phyloP scores from a whole-genome alignment of 2,329 filamentous ascomycete species.

The Davidsoniella virescens region DNA sequence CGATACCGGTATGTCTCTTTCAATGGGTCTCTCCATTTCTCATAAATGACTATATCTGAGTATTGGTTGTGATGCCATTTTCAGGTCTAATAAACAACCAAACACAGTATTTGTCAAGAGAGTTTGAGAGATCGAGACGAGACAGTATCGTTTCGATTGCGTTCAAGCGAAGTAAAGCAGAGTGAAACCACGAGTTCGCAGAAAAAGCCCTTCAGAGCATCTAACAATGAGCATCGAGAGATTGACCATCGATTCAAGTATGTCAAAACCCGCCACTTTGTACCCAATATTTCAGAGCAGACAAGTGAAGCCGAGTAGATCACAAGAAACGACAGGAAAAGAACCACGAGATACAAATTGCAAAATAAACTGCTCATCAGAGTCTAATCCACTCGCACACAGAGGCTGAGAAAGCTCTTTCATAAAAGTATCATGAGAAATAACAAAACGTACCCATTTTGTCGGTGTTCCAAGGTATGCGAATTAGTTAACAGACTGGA shows the following conservation, averaged over 20 bases:
- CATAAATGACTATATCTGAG: no score
- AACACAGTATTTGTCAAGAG: constrained; percentile 14
- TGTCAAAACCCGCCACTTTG: background rate
- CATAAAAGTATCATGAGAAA: constrained; percentile 9
- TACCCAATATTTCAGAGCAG: background rate
- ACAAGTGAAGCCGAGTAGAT: background rate
- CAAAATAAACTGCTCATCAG: constrained; percentile 1
- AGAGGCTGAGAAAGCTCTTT: constrained; percentile 22
- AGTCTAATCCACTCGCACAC: constrained; percentile 34
- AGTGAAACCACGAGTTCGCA: constrained; percentile 13
- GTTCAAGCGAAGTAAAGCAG: constrained; percentile 1
- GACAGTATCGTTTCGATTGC: constrained; percentile 3
- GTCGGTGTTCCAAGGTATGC: constrained; percentile 12
- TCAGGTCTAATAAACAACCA: constrained; percentile 3
- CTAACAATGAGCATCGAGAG: background rate
- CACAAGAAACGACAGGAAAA: background rate
- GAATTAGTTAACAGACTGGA: constrained; percentile 8
- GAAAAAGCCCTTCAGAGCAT: constrained; percentile 5
- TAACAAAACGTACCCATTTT: constrained; percentile 13
- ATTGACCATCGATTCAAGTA: background rate
- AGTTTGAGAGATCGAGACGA: background rate
- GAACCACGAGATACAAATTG: background rate
- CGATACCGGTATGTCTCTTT: background rate
- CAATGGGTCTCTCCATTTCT: no score
- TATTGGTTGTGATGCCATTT: no score